These are phyloP conservation scores for Parasitella parasitica DNA, from an alignment of 371 early-diverging fungal species.

Conservation along the genomic window DNA sequence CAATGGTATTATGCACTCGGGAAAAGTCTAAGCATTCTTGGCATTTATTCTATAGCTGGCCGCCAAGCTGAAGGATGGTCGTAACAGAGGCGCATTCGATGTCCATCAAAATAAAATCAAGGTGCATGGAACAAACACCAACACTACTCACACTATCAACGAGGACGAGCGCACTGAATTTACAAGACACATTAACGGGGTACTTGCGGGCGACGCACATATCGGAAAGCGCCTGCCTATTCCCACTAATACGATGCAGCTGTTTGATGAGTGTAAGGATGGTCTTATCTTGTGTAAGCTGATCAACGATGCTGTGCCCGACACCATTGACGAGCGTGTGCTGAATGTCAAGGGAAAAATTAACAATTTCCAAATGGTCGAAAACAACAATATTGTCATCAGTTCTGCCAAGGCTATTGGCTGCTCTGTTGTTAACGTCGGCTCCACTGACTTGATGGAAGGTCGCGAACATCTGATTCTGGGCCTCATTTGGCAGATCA, in stretches of 20 bases:
- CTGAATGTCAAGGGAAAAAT: constrained; percentile 83
- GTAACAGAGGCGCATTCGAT: constrained; percentile 57
- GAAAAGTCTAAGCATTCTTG: not conserved
- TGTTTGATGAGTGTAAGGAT: constrained; percentile 94
- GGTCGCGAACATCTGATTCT: constrained; percentile 92
- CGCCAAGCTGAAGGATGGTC: constrained; percentile 62
- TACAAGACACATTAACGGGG: constrained; percentile 89
- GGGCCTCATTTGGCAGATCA: constrained; percentile 97
- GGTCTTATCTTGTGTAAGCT: constrained; percentile 95
- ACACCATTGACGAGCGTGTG: constrained; percentile 97
- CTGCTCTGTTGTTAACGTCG: constrained; percentile 95
- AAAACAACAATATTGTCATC: constrained; percentile 96
- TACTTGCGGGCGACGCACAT: constrained; percentile 78
- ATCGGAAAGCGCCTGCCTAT: constrained; percentile 87
- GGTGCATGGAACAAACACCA: constrained; percentile 81
- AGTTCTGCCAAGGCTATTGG: constrained; percentile 98
- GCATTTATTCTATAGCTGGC: constrained; percentile 17
- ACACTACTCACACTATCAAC: constrained; percentile 93
- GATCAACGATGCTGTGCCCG: constrained; percentile 95
- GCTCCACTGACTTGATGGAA: constrained; percentile 91
- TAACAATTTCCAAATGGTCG: constrained; percentile 93
- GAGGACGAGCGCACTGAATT: constrained; percentile 97
- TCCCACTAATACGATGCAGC: constrained; percentile 89
- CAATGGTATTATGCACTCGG: too few species aligned
- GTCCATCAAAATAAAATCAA: constrained; percentile 80